Evolutionary conservation across 2,329 filamentous ascomycete species (phyloP).

Genomic region (Metarhizium brunneum): DNA sequence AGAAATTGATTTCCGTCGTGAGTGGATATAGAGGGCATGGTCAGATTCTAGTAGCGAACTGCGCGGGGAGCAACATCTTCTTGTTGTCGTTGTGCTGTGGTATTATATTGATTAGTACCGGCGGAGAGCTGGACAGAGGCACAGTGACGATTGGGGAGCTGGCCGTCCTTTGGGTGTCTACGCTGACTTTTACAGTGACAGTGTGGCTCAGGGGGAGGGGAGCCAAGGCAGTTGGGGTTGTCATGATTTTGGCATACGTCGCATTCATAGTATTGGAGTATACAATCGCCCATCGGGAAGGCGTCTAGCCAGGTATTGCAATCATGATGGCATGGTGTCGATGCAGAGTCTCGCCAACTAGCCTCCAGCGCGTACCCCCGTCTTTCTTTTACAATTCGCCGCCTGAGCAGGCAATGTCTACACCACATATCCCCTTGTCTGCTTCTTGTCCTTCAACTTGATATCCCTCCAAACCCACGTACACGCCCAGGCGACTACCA

Average conservation of each 20-base stretch:
- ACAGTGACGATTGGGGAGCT: conserved; percentile 9
- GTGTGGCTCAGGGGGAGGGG: conserved; percentile 11
- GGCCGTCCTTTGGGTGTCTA: conserved; percentile 10
- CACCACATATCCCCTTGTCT: too few relatives aligned
- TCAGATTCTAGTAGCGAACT: conserved; percentile 42
- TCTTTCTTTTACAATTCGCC: too few relatives aligned
- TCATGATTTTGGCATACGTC: not conserved
- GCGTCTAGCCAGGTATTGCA: not conserved
- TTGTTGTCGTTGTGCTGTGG: conserved; percentile 40
- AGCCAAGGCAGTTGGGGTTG: not conserved
- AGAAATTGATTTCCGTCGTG: conserved; percentile 41
- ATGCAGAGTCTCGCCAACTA: too few relatives aligned
- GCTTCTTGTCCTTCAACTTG: not conserved
- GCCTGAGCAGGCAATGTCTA: too few relatives aligned
- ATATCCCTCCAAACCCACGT: conserved; percentile 1
- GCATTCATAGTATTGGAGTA: not conserved
- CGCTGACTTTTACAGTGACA: conserved; percentile 9
- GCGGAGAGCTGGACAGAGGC: conserved; percentile 7
- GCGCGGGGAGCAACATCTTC: conserved; percentile 46
- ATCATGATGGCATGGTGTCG: too few relatives aligned
- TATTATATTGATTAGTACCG: conserved; percentile 16
- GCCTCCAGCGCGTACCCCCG: too few relatives aligned
- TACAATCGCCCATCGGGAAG: not conserved
- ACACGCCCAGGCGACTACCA: not conserved
- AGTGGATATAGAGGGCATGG: conserved; percentile 35